These are phyloP conservation scores for Globisporangium perplexum DNA, from an alignment of 352 stramenopile species.

Conservation along the genomic window DNA sequence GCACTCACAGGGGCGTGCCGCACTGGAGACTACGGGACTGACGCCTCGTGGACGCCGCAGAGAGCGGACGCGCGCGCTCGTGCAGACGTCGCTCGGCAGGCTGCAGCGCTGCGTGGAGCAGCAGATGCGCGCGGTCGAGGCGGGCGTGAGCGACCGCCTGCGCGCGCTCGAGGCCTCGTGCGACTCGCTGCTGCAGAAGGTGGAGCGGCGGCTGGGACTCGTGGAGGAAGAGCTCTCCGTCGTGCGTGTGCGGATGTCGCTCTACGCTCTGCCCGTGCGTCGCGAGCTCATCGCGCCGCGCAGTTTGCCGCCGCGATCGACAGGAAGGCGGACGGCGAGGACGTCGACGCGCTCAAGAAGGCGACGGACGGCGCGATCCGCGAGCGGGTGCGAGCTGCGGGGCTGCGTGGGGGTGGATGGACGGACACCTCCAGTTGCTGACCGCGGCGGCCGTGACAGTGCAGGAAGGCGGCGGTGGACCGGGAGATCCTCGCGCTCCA, in stretches of 20 bases:
- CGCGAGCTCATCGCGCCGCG: too few species aligned
- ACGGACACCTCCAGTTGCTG: too few species aligned
- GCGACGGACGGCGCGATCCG: conserved; percentile 34
- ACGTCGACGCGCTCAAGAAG: conserved; percentile 22
- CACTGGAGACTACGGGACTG: too few species aligned
- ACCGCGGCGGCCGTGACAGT: conserved; percentile 2
- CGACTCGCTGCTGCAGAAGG: conserved; percentile 8
- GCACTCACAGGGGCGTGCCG: too few species aligned
- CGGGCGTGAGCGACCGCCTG: not conserved
- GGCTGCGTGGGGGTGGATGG: not conserved
- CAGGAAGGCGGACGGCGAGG: conserved; percentile 35
- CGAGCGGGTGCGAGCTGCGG: conserved; percentile 20
- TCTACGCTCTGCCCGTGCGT: not conserved
- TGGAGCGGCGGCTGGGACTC: conserved; percentile 32
- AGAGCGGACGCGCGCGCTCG: not conserved
- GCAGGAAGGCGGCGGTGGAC: conserved; percentile 45
- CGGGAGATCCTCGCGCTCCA: conserved; percentile 37
- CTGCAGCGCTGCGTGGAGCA: conserved; percentile 10
- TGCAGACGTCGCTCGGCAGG: not conserved
- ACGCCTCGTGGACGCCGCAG: not conserved
- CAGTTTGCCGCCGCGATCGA: conserved; percentile 36
- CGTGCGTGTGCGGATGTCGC: conserved; percentile 21
- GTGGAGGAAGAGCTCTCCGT: conserved; percentile 56
- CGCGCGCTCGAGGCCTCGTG: conserved; percentile 10
- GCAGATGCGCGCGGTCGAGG: conserved; percentile 8